Base-by-base conservation (phyloP, 139 green algal genomes). In the Coelastrella sp. region DNA sequence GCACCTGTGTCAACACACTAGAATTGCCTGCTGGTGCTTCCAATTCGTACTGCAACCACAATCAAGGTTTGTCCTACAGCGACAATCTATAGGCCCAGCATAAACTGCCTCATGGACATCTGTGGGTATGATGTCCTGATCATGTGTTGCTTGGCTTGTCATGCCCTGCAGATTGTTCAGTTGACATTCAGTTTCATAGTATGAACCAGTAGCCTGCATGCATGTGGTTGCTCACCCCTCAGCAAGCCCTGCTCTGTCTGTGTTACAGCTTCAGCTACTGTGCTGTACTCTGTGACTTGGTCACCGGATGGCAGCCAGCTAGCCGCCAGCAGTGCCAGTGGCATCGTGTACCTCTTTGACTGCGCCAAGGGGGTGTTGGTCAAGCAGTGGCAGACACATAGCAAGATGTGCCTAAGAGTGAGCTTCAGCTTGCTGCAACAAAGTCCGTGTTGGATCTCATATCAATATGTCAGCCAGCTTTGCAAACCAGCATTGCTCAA, bases 201-300 rank as follows among this genome's bases (percentile, higher is more conserved):
- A n/a, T n/a, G n/a, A n/a, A n/a, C n/a, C n/a, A n/a, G n/a, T n/a
- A n/a, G n/a, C n/a, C n/a, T n/a, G n/a, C n/a, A n/a, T n/a, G n/a
- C n/a, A n/a, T n/a, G n/a, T n/a, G n/a, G n/a, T n/a, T n/a, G n/a
- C n/a, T n/a, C n/a, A n/a, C n/a, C n/a, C n/a, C n/a, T n/a, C n/a
- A n/a, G n/a, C n/a, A n/a, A n/a, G n/a, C n/a, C n/a, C n/a, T n/a
- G n/a, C n/a, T n/a, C n/a, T n/a, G n/a, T n/a, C n/a, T n/a, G n/a
- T n/a, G n/a, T n/a, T n/a, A n/a, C n/a, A n/a, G n/a, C n/a, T 51
- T 27, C 23, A 69, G 62, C 62, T 40, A 38, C 27, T 38, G 72
- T 81, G 35, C 81, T 92, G 6, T 91, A 92, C 80, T 85, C 72
- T 2, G 77, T 93, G 62, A 62, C 25, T 21, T 93, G 89, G 89